Evolutionary conservation across 495 filamentous ascomycete species (phyloP).

Genomic region (Hamigera avellanea): DNA sequence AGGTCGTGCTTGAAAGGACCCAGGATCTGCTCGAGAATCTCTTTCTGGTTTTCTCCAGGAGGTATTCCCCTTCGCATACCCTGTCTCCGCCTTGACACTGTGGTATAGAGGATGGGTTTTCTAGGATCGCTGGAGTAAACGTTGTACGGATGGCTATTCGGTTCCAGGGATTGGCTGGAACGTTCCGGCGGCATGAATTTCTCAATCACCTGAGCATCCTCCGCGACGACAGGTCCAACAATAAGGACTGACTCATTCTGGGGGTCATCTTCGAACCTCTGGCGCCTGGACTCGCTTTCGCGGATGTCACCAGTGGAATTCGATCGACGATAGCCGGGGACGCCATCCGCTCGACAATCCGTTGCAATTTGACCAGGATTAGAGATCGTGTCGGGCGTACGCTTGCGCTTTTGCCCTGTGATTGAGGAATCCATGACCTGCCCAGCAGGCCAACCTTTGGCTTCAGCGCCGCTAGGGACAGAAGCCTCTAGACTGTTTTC

Average conservation of each 20-base stretch:
- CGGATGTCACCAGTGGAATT: constrained; percentile 19
- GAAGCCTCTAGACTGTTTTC: constrained; percentile 18
- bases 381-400: constrained; percentile 14
- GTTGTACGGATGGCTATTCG: constrained; percentile 34
- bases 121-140: constrained; percentile 37
- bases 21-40: constrained; percentile 43
- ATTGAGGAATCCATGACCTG: constrained; percentile 10
- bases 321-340: constrained; percentile 17
- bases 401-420: constrained; percentile 30
- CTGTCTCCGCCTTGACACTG: constrained; percentile 33
- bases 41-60: constrained; percentile 39
- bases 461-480: constrained; percentile 14
- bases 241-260: constrained; percentile 39
- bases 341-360: constrained; percentile 11
- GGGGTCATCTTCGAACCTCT: constrained; percentile 27
- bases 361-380: constrained; percentile 8
- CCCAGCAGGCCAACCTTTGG: constrained; percentile 19
- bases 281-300: constrained; percentile 23
- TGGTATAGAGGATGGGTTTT: constrained; percentile 36
- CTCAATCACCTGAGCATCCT: constrained; percentile 41
- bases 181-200: constrained; percentile 36
- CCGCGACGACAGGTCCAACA: constrained; percentile 38
- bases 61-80: constrained; percentile 36
- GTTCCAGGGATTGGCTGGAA: constrained; percentile 25
- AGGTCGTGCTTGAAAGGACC: constrained; percentile 40